Base-by-base conservation (phyloP, 139 green algal genomes). In the Asterochloris erici region DNA sequence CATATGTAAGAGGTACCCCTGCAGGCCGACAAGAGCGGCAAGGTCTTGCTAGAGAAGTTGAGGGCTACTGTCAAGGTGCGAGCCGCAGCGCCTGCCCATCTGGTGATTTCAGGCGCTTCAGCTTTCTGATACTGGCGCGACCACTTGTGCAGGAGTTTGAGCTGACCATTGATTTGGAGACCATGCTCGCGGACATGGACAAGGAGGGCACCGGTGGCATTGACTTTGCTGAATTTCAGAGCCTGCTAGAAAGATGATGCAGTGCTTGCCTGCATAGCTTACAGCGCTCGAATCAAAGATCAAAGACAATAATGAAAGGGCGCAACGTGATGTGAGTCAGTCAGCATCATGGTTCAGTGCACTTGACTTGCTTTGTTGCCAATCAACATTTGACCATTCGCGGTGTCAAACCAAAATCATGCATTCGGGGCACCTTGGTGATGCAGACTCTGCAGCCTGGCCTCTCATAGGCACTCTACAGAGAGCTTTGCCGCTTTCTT, bases 161-260 rank as follows among this genome's bases (percentile, higher is more conserved):
- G 81, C 84, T 97, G 63, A 93, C 87, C 1, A 83, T 95, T 9
- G 91, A 96, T 82, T 82, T 97, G 54, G 90, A 95, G 63, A 69
- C 82, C 11, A 86, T 96, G 69, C 87, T 95, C 12, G 64, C 71
- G 14, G 93, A 95, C 28, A 87, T 89, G 17, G 92, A 95, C 76
- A 85, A 79, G 79, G 90, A 96, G 62, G 74, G 73, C 4, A 88
- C 84, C 11, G 93, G 93, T 0, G 85, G 81, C 14, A 83, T 97
- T 19, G 87, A 92, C 29, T 96, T 87, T 74, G 84, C 91, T 10
- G 92, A 95, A 82, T 96, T 96, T 87, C 91, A 92, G 70, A 61
- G 26, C 19, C 85, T 94, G 27, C 74, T 94, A 29, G 73, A 74
- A 11, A 63, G 38, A 74, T 73, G 38, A 54, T 54, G 38, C 38